Conservation (phyloP, 139 green algal species). For the Edaphochlamys debaryana region DNA sequence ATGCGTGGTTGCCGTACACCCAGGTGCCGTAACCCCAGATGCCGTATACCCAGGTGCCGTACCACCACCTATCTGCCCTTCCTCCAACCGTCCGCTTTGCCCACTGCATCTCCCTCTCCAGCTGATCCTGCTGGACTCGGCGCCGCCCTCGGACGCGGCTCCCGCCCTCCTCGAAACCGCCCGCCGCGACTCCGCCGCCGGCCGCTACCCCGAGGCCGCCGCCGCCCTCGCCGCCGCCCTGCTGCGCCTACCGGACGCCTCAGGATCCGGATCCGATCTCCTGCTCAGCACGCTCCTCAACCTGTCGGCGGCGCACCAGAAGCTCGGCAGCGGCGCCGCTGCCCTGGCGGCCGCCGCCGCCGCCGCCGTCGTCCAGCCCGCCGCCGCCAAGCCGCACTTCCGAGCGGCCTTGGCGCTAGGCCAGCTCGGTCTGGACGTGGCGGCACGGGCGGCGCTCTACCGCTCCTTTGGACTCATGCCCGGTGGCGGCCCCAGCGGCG, state of each 20-base stretch:
- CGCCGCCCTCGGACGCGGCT: background rate
- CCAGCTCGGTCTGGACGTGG: background rate
- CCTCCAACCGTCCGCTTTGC: background rate
- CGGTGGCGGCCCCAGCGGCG: background rate
- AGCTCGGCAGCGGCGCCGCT: background rate
- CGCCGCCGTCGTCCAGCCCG: background rate
- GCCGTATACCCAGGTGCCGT: background rate
- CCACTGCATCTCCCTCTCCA: background rate
- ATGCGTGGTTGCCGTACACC: background rate
- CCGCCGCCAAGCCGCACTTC: conserved; percentile 9
- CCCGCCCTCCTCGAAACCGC: background rate
- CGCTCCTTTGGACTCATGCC: background rate
- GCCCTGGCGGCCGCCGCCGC: background rate
- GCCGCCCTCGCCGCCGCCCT: conserved; percentile 10
- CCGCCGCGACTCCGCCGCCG: background rate
- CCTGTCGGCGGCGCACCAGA: background rate
- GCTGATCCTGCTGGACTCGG: background rate
- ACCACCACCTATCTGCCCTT: too few species aligned
- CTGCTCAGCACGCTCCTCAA: conserved; percentile 4
- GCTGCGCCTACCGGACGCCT: background rate
- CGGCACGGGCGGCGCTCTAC: background rate
- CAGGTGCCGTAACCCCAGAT: background rate
- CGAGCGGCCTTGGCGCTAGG: background rate
- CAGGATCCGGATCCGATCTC: background rate
- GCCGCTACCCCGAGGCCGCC: background rate